phyloP scores from a whole-genome alignment of 805 yeast species.

The Hanseniaspora clermontiae region DNA sequence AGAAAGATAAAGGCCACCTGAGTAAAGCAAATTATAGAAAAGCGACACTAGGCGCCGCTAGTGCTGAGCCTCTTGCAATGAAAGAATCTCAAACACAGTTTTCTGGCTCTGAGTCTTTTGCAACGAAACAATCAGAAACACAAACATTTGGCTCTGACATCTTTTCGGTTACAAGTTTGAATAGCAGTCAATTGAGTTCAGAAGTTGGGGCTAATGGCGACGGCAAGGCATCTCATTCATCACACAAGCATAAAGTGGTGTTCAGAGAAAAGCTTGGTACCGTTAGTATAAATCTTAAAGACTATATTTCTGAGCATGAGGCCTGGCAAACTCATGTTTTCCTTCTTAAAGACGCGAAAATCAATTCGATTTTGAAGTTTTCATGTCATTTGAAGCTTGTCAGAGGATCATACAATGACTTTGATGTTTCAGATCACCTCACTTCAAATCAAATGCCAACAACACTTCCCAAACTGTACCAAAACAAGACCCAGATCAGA shows the following conservation, averaged over 20 bases:
- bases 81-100: background rate
- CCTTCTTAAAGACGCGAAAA: slow-evolving; percentile 61
- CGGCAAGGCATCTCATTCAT: slow-evolving; percentile 8
- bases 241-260: background rate
- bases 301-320: slow-evolving; percentile 43
- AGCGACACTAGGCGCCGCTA: background rate
- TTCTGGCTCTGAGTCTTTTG: background rate
- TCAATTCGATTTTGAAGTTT: slow-evolving; percentile 64
- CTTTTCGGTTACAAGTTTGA: background rate
- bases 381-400: slow-evolving; percentile 39
- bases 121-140: background rate
- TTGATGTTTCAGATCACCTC: slow-evolving; percentile 17
- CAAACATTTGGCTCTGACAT: background rate
- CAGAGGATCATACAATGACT: slow-evolving; percentile 29
- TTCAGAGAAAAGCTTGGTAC: slow-evolving; percentile 46
- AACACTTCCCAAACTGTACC: slow-evolving; percentile 11
- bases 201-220: background rate
- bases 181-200: background rate
- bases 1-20: background rate
- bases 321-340: slow-evolving; percentile 47
- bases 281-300: slow-evolving; percentile 56
- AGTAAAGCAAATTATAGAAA: background rate
- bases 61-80: background rate
- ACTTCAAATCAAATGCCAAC: slow-evolving; percentile 23
- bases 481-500: background rate